Evolutionary conservation across 805 yeast genomes (phyloP).

Genomic region (Lachancea nothofagi): DNA sequence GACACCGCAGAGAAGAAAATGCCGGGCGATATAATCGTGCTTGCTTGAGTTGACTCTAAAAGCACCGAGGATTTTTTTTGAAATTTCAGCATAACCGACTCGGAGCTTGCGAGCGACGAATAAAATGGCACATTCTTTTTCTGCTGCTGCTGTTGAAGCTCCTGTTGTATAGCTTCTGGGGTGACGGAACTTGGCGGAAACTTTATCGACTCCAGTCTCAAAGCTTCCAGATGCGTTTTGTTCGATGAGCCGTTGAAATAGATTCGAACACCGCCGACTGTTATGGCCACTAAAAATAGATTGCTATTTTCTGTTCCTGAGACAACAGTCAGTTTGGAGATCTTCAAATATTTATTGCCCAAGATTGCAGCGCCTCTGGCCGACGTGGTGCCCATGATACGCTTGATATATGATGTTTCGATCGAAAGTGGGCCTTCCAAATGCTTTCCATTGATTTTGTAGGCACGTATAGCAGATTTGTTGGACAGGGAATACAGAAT

Average conservation of each 20-base stretch:
- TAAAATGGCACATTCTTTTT: conserved; percentile 31
- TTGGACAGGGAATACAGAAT: conserved; percentile 78
- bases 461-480: conserved; percentile 74
- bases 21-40: conserved; percentile 77
- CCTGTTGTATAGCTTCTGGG: conserved; percentile 30
- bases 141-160: conserved; percentile 36
- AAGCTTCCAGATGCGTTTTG: conserved; percentile 34
- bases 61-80: conserved; percentile 53
- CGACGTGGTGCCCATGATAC: conserved; percentile 39
- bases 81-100: conserved; percentile 38
- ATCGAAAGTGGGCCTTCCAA: conserved; percentile 39
- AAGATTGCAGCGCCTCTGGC: conserved; percentile 51
- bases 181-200: conserved; percentile 52
- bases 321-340: conserved; percentile 50
- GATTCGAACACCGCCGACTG: conserved; percentile 78
- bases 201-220: conserved; percentile 46
- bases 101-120: conserved; percentile 27
- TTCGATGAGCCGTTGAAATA: conserved; percentile 43
- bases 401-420: conserved; percentile 35
- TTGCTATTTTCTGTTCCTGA: conserved; percentile 59
- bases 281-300: conserved; percentile 69
- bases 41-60: conserved; percentile 50
- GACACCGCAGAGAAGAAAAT: conserved; percentile 65
- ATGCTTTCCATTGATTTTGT: conserved; percentile 43
- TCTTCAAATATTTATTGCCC: conserved; percentile 48